Percentiles rank a stretch among this genome's conserved stretches.
Conservation (phyloP, 1,284 basidiomycete genomes). For the Fomes fomentarius region DNA sequence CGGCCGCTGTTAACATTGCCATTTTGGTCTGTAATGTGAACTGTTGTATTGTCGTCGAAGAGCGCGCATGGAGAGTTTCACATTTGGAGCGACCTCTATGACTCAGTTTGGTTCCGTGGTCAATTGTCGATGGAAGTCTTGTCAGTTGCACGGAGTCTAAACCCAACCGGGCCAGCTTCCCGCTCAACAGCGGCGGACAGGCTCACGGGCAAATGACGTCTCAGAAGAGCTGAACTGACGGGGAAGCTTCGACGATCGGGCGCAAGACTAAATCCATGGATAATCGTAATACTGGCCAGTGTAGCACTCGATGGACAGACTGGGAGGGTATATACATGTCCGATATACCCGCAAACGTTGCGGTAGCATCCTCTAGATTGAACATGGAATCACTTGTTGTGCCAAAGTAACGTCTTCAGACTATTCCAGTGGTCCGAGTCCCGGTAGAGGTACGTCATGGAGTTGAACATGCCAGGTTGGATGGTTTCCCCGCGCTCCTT, state of each 20-base stretch:
- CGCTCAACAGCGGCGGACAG: neutral
- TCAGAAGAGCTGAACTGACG: neutral
- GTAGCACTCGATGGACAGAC: neutral
- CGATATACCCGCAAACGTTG: neutral
- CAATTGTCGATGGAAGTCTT: neutral
- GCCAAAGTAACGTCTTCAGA: slow-evolving; percentile 76
- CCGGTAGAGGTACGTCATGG: slow-evolving; percentile 81
- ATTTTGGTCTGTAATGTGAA: too few species aligned
- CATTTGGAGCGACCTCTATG: too few species aligned
- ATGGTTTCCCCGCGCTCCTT: slow-evolving; percentile 84
- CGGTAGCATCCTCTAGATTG: neutral
- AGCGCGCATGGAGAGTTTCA: too few species aligned
- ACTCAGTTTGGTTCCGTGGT: neutral
- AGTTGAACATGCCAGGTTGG: slow-evolving; percentile 92
- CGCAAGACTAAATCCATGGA: too few species aligned
- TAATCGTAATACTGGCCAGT: neutral
- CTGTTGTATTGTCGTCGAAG: neutral
- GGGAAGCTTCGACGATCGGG: too few species aligned
- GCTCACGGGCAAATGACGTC: neutral
- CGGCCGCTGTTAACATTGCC: too few species aligned
- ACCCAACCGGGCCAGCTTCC: neutral
- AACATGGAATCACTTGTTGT: slow-evolving; percentile 57
- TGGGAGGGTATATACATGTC: slow-evolving; percentile 7
- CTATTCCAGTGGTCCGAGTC: slow-evolving; percentile 79
- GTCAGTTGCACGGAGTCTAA: neutral